These are phyloP conservation scores for Boletus speciosus DNA, from an alignment of 768 basidiomycete species.

Conservation along the genomic window DNA sequence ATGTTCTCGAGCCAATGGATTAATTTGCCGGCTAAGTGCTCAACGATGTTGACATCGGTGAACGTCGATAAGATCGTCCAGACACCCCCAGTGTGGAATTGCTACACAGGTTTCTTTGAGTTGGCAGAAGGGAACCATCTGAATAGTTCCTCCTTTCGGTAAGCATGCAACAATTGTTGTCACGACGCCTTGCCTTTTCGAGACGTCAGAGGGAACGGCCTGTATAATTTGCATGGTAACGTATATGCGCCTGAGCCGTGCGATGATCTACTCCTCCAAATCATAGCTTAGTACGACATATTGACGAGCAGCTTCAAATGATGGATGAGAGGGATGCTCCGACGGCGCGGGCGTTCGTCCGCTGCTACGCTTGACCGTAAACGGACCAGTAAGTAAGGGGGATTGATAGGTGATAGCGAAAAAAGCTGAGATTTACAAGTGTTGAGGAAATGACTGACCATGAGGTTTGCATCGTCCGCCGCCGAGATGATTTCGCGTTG, in stretches of 20 bases:
- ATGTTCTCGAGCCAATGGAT: slow-evolving; percentile 3
- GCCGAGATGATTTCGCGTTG: not conserved
- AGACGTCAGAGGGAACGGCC: not conserved
- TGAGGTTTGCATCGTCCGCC: not conserved
- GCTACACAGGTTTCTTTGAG: no score
- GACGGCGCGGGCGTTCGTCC: not conserved
- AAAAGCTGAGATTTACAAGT: not conserved
- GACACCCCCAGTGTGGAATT: no score
- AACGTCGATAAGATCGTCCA: not conserved
- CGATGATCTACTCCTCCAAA: not conserved
- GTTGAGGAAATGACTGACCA: not conserved
- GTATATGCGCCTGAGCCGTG: not conserved
- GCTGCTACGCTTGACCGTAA: not conserved
- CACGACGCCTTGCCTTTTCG: not conserved
- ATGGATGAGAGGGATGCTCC: not conserved
- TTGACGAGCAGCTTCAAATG: not conserved
- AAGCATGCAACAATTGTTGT: not conserved
- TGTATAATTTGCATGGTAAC: no score
- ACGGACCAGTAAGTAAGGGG: not conserved
- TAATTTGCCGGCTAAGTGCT: not conserved
- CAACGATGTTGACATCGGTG: not conserved
- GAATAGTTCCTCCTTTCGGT: not conserved
- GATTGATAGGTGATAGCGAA: no score
- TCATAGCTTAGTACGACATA: not conserved
- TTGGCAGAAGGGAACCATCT: no score